phyloP scores from a whole-genome alignment of 164 flowering plant species.

The Umbilicus rupestris region DNA sequence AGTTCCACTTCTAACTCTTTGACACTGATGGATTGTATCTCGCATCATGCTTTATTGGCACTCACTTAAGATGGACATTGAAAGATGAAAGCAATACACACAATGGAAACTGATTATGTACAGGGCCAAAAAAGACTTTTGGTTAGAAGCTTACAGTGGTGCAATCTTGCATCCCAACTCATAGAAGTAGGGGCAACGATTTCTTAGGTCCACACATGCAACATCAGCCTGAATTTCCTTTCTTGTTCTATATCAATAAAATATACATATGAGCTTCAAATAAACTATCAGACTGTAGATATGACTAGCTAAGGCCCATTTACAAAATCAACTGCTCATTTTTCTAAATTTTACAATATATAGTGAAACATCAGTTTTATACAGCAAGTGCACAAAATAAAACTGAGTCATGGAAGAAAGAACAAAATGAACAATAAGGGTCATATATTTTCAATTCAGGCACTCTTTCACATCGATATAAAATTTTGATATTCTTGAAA shows the following conservation, averaged over 20 bases:
- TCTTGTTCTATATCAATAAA: slow-evolving; percentile 44
- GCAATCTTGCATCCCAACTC: slow-evolving; percentile 86
- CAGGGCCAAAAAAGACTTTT: not conserved
- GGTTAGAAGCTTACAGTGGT: slow-evolving; percentile 51
- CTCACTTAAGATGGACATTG: not conserved
- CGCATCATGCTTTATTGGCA: not conserved
- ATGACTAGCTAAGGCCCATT: not conserved
- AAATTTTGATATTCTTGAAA: no score
- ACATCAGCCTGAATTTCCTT: slow-evolving; percentile 92
- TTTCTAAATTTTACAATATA: not conserved
- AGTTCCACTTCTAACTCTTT: not conserved
- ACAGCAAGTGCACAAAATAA: not conserved
- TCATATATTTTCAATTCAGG: no score
- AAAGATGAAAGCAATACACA: not conserved
- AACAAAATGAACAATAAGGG: not conserved
- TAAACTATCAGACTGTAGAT: not conserved
- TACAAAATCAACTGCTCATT: not conserved
- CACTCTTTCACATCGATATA: no score
- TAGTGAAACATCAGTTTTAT: not conserved
- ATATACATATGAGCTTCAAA: not conserved
- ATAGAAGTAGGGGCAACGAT: slow-evolving; percentile 68
- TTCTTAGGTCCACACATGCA: slow-evolving; percentile 70
- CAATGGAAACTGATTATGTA: not conserved
- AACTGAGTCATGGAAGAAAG: not conserved
- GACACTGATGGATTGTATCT: not conserved